phyloP scores from a whole-genome alignment of 768 basidiomycete species.

The Phylloporus rhodoxanthus region DNA sequence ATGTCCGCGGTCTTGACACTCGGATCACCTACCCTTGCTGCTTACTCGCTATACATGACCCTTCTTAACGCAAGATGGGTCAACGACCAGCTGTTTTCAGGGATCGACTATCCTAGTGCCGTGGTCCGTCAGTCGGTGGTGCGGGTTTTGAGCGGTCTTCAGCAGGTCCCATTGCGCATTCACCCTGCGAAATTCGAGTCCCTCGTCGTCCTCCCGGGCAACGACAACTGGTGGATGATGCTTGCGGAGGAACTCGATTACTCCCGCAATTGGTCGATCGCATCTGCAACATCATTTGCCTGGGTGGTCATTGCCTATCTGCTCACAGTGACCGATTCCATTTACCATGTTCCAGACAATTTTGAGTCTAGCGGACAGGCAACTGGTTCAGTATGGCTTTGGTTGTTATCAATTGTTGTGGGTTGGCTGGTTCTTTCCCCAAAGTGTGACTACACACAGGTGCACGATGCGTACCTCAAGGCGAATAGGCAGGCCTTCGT shows the following conservation, averaged over 20 bases:
- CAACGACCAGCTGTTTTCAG: slow-evolving; percentile 4
- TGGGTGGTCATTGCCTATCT: slow-evolving; percentile 43
- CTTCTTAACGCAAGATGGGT: slow-evolving; percentile 5
- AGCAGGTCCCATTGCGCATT: slow-evolving; percentile 26
- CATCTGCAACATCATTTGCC: slow-evolving; percentile 34
- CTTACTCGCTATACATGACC: slow-evolving; percentile 31
- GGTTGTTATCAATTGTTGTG: slow-evolving; percentile 37
- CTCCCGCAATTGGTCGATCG: slow-evolving; percentile 38
- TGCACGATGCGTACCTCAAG: slow-evolving; percentile 17
- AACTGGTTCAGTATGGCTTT: slow-evolving; percentile 39
- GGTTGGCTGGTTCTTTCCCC: slow-evolving; percentile 40
- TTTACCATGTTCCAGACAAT: slow-evolving; percentile 9
- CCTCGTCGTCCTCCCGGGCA: slow-evolving; percentile 40
- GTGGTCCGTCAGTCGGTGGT: slow-evolving; percentile 17
- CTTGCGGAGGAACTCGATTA: too few species aligned
- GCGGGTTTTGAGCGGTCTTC: slow-evolving; percentile 34
- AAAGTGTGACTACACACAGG: slow-evolving; percentile 32
- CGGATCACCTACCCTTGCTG: slow-evolving; percentile 42
- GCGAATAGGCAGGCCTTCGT: slow-evolving; percentile 3
- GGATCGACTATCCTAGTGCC: neutral
- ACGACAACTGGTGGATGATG: too few species aligned
- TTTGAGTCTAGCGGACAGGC: slow-evolving; percentile 16
- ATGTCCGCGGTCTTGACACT: slow-evolving; percentile 39
- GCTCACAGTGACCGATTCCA: slow-evolving; percentile 11
- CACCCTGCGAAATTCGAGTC: too few species aligned